Base-by-base conservation (phyloP, 805 yeast species). In the Zygotorulaspora chibaensis region DNA sequence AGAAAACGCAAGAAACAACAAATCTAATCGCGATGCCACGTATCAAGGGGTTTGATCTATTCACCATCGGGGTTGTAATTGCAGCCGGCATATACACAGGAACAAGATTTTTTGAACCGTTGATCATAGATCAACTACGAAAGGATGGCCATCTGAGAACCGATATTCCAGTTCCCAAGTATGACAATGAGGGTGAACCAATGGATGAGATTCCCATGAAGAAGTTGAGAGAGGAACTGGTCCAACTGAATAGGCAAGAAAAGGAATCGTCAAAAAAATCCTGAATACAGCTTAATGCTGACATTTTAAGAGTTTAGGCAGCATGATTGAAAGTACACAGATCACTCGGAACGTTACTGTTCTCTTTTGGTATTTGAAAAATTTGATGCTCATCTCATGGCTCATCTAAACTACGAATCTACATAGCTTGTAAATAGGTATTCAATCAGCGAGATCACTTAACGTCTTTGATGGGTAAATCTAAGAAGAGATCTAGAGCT, bases 101-200 rank as follows among this genome's bases (percentile, higher is more conserved):
- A 43, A 52, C 79, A 45, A 78, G 75, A 58, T 85, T 85, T 65
- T 85, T 87, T 70, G 82, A 82, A 54, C 95, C 95, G 2, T 62
- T 85, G 13, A 75, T 85, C 2, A 74, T 84, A 26, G 89, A 82
- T 38, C 83, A 76, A 51, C 69, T 85, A 47, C 71, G 74, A 54
- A 76, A 80, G 57, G 88, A 83, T 50, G 87, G 87, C 2, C 74
- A 74, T 47, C 68, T 85, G 40, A 73, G 90, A 58, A 57, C 65
- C 1, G 91, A 83, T 55, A 74, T 84, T 36, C 68, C 68, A 11
- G 68, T 83, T 29, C 83, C 83, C 1, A 70, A 77, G 26, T 76
- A 71, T 49, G 79, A 76, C 50, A 38, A 17, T 5, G 70, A 73
- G 15, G 78, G 79, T 15, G 63, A 66, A 25, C 64, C 62, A 4